These are phyloP conservation scores for Verticillium longisporum DNA, from an alignment of 2,329 filamentous ascomycete genomes.

Conservation along the genomic window DNA sequence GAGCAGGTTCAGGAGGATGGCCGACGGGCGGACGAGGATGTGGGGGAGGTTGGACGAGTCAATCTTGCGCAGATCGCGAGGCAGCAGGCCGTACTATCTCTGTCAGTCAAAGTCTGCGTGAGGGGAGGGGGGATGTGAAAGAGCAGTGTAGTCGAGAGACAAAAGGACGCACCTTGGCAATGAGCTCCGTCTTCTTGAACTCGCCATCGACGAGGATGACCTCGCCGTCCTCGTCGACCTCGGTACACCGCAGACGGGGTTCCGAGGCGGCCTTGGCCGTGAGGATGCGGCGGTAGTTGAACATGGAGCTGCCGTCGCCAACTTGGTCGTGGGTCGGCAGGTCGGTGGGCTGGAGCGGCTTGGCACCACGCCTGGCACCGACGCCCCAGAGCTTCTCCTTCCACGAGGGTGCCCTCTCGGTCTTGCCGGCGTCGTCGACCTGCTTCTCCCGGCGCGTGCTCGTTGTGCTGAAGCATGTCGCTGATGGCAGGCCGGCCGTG, in stretches of 20 bases:
- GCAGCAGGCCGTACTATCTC: conserved; percentile 75
- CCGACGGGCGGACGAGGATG: conserved; percentile 86
- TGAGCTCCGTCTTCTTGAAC: conserved; percentile 96
- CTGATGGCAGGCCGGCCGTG: conserved; percentile 1
- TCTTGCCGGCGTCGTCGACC: conserved; percentile 16
- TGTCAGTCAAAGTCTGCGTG: not conserved
- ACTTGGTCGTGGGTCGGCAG: conserved; percentile 54
- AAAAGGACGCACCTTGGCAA: conserved; percentile 63
- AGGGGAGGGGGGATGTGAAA: too few species aligned
- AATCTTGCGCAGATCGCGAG: conserved; percentile 93
- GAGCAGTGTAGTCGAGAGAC: too few species aligned
- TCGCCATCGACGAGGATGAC: conserved; percentile 91
- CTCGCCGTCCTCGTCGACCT: conserved; percentile 87
- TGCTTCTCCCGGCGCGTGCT: conserved; percentile 14
- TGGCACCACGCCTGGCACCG: conserved; percentile 25
- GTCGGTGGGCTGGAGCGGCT: conserved; percentile 48
- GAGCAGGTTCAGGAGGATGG: conserved; percentile 92
- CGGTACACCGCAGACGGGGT: conserved; percentile 82
- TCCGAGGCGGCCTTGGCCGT: conserved; percentile 75
- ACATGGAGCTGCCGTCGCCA: conserved; percentile 52
- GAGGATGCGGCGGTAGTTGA: conserved; percentile 63
- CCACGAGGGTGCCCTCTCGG: conserved; percentile 29
- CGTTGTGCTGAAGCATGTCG: conserved; percentile 22
- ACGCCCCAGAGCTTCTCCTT: conserved; percentile 42
- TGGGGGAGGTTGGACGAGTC: conserved; percentile 93